phyloP scores from a whole-genome alignment of 768 basidiomycete species.

The Termitomyces sp. region DNA sequence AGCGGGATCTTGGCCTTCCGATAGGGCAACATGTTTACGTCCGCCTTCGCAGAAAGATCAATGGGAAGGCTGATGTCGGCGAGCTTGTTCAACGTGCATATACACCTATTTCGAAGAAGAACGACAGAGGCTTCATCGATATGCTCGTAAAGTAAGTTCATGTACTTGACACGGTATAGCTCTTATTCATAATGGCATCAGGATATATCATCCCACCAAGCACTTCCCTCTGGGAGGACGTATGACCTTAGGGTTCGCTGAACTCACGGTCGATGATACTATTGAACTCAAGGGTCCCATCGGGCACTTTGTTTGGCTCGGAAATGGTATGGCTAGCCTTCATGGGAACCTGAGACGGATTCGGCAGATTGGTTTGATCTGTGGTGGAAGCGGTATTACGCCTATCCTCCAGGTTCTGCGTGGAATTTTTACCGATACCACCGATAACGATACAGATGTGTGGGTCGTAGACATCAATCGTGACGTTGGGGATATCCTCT shows the following conservation, averaged over 20 bases:
- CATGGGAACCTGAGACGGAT: constrained; percentile 32
- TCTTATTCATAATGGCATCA: constrained; percentile 10
- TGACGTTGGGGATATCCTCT: constrained; percentile 41
- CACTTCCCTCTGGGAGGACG: constrained; percentile 42
- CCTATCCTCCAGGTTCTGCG: constrained; percentile 57
- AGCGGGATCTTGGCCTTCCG: constrained; percentile 49
- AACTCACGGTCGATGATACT: constrained; percentile 44
- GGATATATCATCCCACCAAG: constrained; percentile 40
- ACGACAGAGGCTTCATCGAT: constrained; percentile 45
- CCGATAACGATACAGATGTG: constrained; percentile 34
- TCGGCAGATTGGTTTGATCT: constrained; percentile 49
- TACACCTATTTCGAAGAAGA: constrained; percentile 49
- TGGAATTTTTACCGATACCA: constrained; percentile 37
- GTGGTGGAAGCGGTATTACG: constrained; percentile 53
- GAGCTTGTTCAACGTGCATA: constrained; percentile 57
- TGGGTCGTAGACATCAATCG: constrained; percentile 50
- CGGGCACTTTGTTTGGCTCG: constrained; percentile 53
- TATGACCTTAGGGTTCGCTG: constrained; percentile 28
- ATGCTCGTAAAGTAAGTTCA: constrained; percentile 41
- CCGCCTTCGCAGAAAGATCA: constrained; percentile 36
- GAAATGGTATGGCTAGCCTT: constrained; percentile 34
- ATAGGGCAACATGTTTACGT: constrained; percentile 61
- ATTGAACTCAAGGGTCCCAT: constrained; percentile 60
- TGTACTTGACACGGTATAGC: background rate
- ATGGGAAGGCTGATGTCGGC: constrained; percentile 17